Evolutionary conservation across 164 flowering plant genomes (phyloP).

Genomic region (Magnolia kwangsiensis): DNA sequence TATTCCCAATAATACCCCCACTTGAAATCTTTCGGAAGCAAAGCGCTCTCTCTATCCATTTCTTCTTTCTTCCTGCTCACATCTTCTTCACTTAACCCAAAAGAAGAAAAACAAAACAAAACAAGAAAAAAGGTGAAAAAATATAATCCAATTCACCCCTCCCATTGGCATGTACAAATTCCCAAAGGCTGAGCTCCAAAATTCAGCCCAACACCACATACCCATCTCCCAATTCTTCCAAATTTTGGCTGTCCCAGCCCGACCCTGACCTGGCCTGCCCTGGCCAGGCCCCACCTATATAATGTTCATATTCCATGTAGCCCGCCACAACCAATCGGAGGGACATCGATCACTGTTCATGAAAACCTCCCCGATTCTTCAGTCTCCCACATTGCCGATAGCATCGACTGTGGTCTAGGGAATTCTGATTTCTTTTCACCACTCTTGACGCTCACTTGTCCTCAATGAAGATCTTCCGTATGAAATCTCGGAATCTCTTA

Average conservation of each 20-base stretch:
- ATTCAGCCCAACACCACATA: constrained; percentile 11
- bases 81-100: not conserved
- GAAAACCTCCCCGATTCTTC: not conserved
- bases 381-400: not conserved
- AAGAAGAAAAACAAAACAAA: not conserved
- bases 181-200: constrained; percentile 13
- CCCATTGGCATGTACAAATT: constrained; percentile 11
- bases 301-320: not conserved
- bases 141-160: constrained; percentile 8
- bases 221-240: not conserved
- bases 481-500: constrained; percentile 70
- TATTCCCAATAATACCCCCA: constrained; percentile 9
- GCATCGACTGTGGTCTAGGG: not conserved
- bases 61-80: not conserved
- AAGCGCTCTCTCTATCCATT: not conserved
- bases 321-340: not conserved
- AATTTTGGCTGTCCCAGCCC: not conserved
- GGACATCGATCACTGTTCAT: not conserved
- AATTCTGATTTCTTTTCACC: not conserved
- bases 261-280: not conserved
- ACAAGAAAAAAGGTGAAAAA: constrained; percentile 1
- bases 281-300: not conserved
- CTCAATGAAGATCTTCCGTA: constrained; percentile 63
- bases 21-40: constrained; percentile 9
- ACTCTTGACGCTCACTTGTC: constrained; percentile 33